Base-by-base conservation (phyloP, 78 protist species). In the Salpingoeca rosetta region DNA sequence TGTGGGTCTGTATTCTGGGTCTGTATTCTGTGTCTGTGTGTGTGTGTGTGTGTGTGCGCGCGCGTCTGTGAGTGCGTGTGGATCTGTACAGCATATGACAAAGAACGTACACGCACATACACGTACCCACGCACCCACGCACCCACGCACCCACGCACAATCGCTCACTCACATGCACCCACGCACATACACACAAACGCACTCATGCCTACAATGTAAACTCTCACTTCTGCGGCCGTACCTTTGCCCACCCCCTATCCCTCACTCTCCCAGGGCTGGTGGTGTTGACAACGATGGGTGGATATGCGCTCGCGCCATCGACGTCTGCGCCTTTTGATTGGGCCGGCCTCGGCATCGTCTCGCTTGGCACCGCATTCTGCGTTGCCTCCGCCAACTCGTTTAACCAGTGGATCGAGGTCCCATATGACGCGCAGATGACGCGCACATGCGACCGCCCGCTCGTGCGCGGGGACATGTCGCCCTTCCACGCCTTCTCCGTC, bases 391-490 rank as follows among this genome's bases (percentile, higher is more conserved):
- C 65, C 7, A 51, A 51, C 17, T 22, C 65, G 65, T 51, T 22
- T 17, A 51, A 51, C 17, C 65, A 51, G 65, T 51, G 65, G 65
- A 51, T 76, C 24, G 81, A 86, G 78, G 37, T 65, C 1, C 84
- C 89, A 43, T 86, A 57, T 35, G 89, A 86, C 41, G 25, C 78
- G 31, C 84, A 86, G 36, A 86, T 86, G 89, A 27, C 10, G 44
- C 89, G 89, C 75, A 86, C 89, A 27, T 0, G 51, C 35, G 57
- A 45, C 36, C 82, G 89, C 31, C 44, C 43, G 41, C 82, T 86
- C 39, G 89, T 85, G 2, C 82, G 84, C 45, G 78, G 82, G 25
- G 82, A 22, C 28, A 0, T 88, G 39, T 27, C 80, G n/a, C 86
- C 90, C 0, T 1, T 41, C 51, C 83, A 43, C 35, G 73, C 83